phyloP scores from a whole-genome alignment of 2,329 filamentous ascomycete genomes.

The Diaporthe sp. region DNA sequence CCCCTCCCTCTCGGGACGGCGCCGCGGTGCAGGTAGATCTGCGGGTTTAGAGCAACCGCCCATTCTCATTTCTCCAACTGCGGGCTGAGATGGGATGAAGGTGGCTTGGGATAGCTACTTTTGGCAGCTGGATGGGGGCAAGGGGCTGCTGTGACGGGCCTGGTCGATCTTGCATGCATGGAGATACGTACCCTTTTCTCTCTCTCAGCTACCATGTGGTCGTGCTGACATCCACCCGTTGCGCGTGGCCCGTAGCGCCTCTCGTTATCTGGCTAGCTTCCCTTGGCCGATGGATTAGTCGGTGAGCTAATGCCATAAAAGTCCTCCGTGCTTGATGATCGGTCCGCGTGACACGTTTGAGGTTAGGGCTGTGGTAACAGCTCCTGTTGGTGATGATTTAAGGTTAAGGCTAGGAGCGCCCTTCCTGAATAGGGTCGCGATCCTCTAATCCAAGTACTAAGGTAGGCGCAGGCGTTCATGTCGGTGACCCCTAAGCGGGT shows the following conservation, averaged over 20 bases:
- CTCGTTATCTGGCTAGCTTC: constrained; percentile 10
- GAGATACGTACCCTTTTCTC: constrained; percentile 5
- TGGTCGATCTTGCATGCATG: constrained; percentile 27
- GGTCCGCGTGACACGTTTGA: constrained; percentile 31
- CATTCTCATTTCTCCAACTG: constrained; percentile 12
- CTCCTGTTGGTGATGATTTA: constrained; percentile 21
- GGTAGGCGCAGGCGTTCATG: constrained; percentile 22
- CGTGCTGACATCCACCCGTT: constrained; percentile 20
- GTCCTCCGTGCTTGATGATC: constrained; percentile 19
- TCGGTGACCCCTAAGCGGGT: background rate
- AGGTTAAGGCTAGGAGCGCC: constrained; percentile 23
- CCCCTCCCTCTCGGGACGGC: constrained; percentile 2
- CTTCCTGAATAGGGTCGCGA: constrained; percentile 19
- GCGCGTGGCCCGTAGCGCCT: constrained; percentile 15
- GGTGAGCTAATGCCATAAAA: constrained; percentile 23
- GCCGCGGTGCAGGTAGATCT: constrained; percentile 18
- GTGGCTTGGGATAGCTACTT: constrained; percentile 29
- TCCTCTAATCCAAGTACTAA: constrained; percentile 19
- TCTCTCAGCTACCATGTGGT: background rate
- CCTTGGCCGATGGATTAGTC: constrained; percentile 22
- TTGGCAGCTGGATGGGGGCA: constrained; percentile 10
- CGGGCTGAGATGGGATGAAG: constrained; percentile 32
- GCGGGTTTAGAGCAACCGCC: background rate
- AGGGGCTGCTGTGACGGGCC: background rate
- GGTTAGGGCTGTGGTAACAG: constrained; percentile 32